Conservation (phyloP, 2,329 filamentous ascomycete genomes). For the Fusarium annulatum region DNA sequence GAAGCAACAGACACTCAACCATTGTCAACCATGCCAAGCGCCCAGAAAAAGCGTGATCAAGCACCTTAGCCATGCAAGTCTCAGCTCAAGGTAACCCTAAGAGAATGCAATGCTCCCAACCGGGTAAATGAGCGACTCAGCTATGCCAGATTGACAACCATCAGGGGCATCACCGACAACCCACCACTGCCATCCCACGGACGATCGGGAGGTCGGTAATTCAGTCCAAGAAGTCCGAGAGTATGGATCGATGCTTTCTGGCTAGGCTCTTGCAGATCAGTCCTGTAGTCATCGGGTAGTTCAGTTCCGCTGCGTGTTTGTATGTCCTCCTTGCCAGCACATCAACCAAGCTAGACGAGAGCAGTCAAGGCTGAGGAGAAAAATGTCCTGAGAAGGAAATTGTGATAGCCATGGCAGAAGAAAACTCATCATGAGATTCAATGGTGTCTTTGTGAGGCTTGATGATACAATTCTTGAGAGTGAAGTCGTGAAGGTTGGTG, state of each 20-base stretch:
- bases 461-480: slow-evolving; percentile 33
- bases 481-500: neutral
- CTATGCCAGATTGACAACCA: neutral
- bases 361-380: neutral
- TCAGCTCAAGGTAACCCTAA: neutral
- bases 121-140: neutral
- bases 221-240: neutral
- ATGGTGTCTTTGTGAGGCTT: slow-evolving; percentile 39
- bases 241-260: accelerated
- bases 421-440: neutral
- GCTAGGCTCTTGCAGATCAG: slow-evolving; percentile 15
- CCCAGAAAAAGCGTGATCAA: neutral
- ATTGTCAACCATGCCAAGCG: accelerated
- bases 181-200: neutral
- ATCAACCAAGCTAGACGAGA: slow-evolving; percentile 27
- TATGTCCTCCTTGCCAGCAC: slow-evolving; percentile 14
- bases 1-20: neutral
- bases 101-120: neutral
- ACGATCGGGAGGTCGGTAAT: neutral
- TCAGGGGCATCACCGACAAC: neutral
- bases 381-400: slow-evolving; percentile 19
- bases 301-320: neutral
- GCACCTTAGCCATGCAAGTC: neutral
- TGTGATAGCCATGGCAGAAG: slow-evolving; percentile 18
- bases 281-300: neutral